A percentile compares a stretch with the other conserved stretches of the same genome.
phyloP scores from a whole-genome alignment of 352 stramenopile species.

The Globisporangium heterothallicum region DNA sequence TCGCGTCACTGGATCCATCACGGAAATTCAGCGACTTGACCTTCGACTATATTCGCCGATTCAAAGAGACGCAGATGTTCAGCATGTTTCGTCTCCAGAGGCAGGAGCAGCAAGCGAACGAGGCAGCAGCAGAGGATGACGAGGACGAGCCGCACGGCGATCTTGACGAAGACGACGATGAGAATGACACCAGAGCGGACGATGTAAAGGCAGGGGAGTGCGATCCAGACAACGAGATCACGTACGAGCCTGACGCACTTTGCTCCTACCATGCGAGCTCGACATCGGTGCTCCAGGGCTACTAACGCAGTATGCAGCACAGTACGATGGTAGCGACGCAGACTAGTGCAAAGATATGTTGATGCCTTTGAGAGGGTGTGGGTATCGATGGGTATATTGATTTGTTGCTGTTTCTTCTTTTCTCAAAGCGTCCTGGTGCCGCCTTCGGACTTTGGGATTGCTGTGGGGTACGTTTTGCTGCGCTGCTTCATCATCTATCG shows the following conservation, averaged over 20 bases:
- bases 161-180: conserved; percentile 11
- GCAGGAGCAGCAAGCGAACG: conserved; percentile 32
- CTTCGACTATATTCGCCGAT: conserved; percentile 51
- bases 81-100: conserved; percentile 53
- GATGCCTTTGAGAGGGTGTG: no score
- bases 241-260: conserved; percentile 1
- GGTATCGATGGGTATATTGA: no score
- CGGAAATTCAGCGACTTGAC: conserved; percentile 45
- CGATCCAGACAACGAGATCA: conserved; percentile 4
- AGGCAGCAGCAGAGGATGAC: conserved; percentile 23
- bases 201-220: conserved; percentile 16
- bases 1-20: background rate
- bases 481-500: conserved; percentile 47
- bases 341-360: no score
- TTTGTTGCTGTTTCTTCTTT: no score
- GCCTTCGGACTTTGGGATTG: background rate
- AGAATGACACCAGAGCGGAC: conserved; percentile 21
- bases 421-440: no score
- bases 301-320: background rate
- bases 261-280: background rate
- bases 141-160: conserved; percentile 11
- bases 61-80: conserved; percentile 83
- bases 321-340: no score
- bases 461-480: background rate
- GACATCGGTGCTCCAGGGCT: no score